These are phyloP conservation scores for Cercospora sp. DNA, from an alignment of 2,329 filamentous ascomycete species.

Conservation along the genomic window DNA sequence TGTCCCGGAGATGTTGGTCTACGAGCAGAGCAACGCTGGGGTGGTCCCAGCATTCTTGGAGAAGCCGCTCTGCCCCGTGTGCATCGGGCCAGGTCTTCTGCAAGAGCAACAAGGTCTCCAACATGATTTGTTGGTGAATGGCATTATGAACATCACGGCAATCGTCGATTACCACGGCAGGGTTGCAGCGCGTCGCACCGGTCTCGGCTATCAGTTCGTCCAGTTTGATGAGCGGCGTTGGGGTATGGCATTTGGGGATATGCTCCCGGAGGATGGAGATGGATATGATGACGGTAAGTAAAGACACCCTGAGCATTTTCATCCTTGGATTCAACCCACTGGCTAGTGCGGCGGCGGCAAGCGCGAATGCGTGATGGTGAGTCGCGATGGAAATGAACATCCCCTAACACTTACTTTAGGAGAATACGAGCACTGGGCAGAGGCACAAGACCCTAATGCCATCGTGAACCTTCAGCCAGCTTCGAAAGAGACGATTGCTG, in stretches of 20 bases:
- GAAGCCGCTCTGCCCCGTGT: conserved; percentile 32
- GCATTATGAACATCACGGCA: conserved; percentile 10
- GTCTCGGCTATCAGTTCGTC: conserved; percentile 22
- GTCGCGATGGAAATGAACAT: conserved; percentile 4
- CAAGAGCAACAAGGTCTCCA: conserved; percentile 31
- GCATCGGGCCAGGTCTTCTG: conserved; percentile 29
- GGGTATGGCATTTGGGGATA: conserved; percentile 32
- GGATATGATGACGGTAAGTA: neutral
- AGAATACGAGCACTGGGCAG: conserved; percentile 27
- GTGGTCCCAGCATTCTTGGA: conserved; percentile 13
- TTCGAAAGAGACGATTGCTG: conserved; percentile 24
- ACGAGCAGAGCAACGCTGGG: conserved; percentile 11
- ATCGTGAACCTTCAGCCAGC: conserved; percentile 21
- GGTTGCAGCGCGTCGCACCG: neutral
- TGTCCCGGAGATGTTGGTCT: conserved; percentile 15
- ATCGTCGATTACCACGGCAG: conserved; percentile 22
- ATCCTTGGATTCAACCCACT: neutral
- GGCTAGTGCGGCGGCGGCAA: neutral
- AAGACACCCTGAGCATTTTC: neutral
- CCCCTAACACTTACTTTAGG: conserved; percentile 1
- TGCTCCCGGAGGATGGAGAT: conserved; percentile 20
- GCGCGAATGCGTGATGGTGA: neutral
- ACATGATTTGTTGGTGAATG: conserved; percentile 13
- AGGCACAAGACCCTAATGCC: conserved; percentile 31
- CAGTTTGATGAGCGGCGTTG: conserved; percentile 36